phyloP scores from a whole-genome alignment of 345 rosid genomes.

The Eucalyptus regnans region DNA sequence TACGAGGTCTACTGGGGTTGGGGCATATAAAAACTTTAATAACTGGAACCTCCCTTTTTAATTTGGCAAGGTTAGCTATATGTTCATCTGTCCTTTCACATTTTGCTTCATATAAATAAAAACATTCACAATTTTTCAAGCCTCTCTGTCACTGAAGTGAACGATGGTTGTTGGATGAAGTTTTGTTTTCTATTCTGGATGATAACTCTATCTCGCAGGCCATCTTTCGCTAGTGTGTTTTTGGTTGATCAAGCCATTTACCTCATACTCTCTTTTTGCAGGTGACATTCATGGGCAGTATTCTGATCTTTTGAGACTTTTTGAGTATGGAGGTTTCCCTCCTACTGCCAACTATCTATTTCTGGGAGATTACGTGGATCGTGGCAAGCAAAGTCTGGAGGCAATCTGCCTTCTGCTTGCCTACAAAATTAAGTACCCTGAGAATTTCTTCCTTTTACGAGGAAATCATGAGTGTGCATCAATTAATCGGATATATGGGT shows the following conservation, averaged over 20 bases:
- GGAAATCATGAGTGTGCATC: conserved; percentile 92
- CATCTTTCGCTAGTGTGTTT: not conserved
- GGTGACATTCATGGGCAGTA: conserved; percentile 96
- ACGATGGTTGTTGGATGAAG: not conserved
- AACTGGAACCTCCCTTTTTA: not conserved
- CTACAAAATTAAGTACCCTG: conserved; percentile 82
- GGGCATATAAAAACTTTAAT: not conserved
- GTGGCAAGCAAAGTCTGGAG: conserved; percentile 95
- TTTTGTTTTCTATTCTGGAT: not conserved
- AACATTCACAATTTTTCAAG: not conserved
- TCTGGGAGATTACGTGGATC: conserved; percentile 91
- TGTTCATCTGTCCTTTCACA: not conserved
- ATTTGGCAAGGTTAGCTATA: not conserved
- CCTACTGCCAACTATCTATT: conserved; percentile 78
- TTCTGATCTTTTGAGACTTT: conserved; percentile 76
- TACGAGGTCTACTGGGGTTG: not conserved
- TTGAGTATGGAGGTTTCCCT: conserved; percentile 90
- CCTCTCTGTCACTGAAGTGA: not conserved
- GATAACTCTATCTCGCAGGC: not conserved
- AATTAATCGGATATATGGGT: conserved; percentile 82
- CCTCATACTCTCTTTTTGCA: conserved; percentile 4
- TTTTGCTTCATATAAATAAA: not conserved
- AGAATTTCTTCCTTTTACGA: conserved; percentile 74
- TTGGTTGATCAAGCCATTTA: not conserved
- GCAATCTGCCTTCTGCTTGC: conserved; percentile 89